Conservation (phyloP, 805 yeast species). For the Barnettozyma pratensis region DNA sequence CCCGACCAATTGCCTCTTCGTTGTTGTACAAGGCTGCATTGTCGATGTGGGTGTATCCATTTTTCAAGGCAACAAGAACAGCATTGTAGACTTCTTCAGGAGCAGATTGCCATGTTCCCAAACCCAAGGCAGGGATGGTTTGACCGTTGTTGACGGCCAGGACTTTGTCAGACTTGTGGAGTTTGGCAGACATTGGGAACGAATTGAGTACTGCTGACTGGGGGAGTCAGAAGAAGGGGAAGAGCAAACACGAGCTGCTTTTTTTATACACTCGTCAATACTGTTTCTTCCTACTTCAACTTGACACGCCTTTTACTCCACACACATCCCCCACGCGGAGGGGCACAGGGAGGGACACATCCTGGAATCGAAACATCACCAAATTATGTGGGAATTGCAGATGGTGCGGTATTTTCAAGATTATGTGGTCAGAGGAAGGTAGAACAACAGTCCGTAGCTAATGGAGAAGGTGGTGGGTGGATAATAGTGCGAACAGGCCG, state of each 20-base stretch:
- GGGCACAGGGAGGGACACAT: neutral
- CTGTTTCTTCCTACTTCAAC: too few relatives aligned
- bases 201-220: neutral
- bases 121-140: conserved; percentile 47
- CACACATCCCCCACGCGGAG: neutral
- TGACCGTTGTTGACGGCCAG: conserved; percentile 42
- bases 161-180: conserved; percentile 5
- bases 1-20: conserved; percentile 50
- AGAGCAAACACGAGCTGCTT: neutral
- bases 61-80: conserved; percentile 11
- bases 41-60: conserved; percentile 61
- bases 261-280: too few relatives aligned
- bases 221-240: neutral
- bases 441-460: neutral
- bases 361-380: neutral
- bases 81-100: conserved; percentile 21
- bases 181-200: neutral
- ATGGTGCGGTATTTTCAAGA: too few relatives aligned
- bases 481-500: too few relatives aligned
- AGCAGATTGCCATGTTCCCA: conserved; percentile 42
- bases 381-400: too few relatives aligned
- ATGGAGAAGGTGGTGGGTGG: too few relatives aligned
- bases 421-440: neutral
- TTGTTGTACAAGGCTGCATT: conserved; percentile 52
- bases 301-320: too few relatives aligned